Evolutionary conservation across 441 rosid species (phyloP).

Genomic region (Aquilaria agallochum): DNA sequence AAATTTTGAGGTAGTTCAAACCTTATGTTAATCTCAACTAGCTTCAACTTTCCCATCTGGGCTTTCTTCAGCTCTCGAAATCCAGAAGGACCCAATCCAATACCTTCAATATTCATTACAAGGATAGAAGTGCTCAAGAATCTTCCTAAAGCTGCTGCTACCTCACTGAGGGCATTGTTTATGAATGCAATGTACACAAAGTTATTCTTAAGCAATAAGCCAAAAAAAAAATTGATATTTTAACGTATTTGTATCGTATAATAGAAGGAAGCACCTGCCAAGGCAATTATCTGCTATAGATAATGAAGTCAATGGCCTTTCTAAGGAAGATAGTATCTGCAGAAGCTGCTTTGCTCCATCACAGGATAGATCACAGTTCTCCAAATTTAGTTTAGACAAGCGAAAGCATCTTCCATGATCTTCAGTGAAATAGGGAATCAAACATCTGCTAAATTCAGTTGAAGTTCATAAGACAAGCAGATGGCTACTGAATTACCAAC

Average conservation of each 20-base stretch:
- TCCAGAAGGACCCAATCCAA: constrained; percentile 77
- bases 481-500: no score
- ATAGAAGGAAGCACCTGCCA: constrained; percentile 44
- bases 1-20: constrained; percentile 21
- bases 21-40: constrained; percentile 72
- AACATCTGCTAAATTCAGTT: constrained; percentile 47
- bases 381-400: constrained; percentile 61
- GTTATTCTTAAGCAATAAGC: no score
- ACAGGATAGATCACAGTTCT: constrained; percentile 69
- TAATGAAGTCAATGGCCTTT: constrained; percentile 47
- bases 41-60: constrained; percentile 34
- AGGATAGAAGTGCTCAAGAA: constrained; percentile 38
- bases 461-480: constrained; percentile 18
- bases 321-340: constrained; percentile 42
- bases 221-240: no score
- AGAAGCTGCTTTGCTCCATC: constrained; percentile 59
- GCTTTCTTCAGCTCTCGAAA: constrained; percentile 49
- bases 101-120: constrained; percentile 63
- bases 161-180: constrained; percentile 42
- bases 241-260: no score
- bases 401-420: constrained; percentile 38
- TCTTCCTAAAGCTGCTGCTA: constrained; percentile 55
- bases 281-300: constrained; percentile 81
- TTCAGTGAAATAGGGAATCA: constrained; percentile 60
- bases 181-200: not conserved